Evolutionary conservation across 306 rosid genomes (phyloP).

Genomic region (Hylodesmum podocarpum): DNA sequence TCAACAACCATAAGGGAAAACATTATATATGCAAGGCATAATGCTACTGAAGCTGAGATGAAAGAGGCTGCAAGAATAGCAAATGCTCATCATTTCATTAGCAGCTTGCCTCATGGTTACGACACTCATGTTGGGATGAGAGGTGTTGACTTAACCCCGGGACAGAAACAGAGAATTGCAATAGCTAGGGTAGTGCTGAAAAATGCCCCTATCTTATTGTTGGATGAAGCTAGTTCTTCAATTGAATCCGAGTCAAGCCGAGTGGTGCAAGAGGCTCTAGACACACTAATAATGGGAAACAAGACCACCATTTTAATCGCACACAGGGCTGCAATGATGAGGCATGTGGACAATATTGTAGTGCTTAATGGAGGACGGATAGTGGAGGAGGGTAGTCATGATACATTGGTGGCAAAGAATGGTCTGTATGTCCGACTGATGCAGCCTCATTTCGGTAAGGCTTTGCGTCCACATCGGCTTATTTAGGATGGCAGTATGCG

Average conservation of each 20-base stretch:
- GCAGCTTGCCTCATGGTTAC: slow-evolving; percentile 98
- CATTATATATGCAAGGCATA: slow-evolving; percentile 96
- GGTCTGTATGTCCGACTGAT: slow-evolving; percentile 92
- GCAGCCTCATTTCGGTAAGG: slow-evolving; percentile 99
- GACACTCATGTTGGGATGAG: slow-evolving; percentile 99
- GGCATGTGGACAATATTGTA: slow-evolving; percentile 96
- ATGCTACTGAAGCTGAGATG: slow-evolving; percentile 98
- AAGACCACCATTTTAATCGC: slow-evolving; percentile 98
- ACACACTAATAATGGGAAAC: slow-evolving; percentile 98
- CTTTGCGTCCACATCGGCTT: slow-evolving; percentile 87
- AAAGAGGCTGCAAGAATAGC: slow-evolving; percentile 99
- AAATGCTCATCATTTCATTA: slow-evolving; percentile 98
- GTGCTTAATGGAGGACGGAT: slow-evolving; percentile 98
- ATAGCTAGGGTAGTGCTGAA: slow-evolving; percentile 94
- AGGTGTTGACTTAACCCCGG: slow-evolving; percentile 96
- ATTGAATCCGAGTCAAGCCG: slow-evolving; percentile 98
- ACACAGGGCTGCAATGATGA: slow-evolving; percentile 99
- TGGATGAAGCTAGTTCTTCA: slow-evolving; percentile 98
- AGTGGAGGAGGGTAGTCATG: slow-evolving; percentile 94
- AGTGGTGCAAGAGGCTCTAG: slow-evolving; percentile 98
- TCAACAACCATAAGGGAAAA: slow-evolving; percentile 98
- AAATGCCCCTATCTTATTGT: slow-evolving; percentile 91
- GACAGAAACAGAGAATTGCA: slow-evolving; percentile 99
- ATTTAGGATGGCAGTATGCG: slow-evolving; percentile 42
- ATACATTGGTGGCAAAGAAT: slow-evolving; percentile 78